Conservation (phyloP, 129 eudicot species). For the Tanacetum coccineum region DNA sequence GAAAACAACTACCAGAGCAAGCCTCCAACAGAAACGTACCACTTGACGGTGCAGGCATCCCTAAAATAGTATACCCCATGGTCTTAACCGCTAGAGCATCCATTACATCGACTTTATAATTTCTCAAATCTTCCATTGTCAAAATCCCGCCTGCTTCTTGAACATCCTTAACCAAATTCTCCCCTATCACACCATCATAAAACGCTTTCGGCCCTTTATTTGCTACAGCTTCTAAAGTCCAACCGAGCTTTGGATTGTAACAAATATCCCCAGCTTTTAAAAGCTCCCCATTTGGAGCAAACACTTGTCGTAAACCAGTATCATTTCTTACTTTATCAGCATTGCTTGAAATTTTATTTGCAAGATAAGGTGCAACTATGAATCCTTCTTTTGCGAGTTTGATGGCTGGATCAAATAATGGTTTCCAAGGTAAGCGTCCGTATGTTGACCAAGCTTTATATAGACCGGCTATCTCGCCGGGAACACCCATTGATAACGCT, state of each 20-base stretch:
- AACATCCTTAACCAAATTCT: constrained; percentile 67
- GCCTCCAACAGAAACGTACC: no score
- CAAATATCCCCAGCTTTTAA: constrained; percentile 72
- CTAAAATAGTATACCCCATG: constrained; percentile 74
- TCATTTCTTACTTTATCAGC: constrained; percentile 39
- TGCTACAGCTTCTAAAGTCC: constrained; percentile 70
- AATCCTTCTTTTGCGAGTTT: constrained; percentile 69
- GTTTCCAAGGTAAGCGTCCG: constrained; percentile 76
- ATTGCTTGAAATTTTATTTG: constrained; percentile 29
- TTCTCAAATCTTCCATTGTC: constrained; percentile 81
- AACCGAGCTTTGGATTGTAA: constrained; percentile 67
- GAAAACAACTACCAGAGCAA: no score
- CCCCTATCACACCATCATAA: constrained; percentile 72
- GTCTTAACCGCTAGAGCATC: constrained; percentile 58
- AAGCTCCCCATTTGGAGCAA: constrained; percentile 68
- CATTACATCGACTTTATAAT: constrained; percentile 52
- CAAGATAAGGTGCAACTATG: constrained; percentile 59
- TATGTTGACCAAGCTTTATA: constrained; percentile 66
- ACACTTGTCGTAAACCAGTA: constrained; percentile 72
- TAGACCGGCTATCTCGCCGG: constrained; percentile 90
- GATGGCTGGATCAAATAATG: constrained; percentile 72
- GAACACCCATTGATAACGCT: constrained; percentile 80
- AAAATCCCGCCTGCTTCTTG: constrained; percentile 76
- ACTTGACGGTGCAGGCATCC: constrained; percentile 98
- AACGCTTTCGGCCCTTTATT: constrained; percentile 81